Base-by-base conservation (phyloP, 805 yeast species). In the Spencermartinsiella europaea region DNA sequence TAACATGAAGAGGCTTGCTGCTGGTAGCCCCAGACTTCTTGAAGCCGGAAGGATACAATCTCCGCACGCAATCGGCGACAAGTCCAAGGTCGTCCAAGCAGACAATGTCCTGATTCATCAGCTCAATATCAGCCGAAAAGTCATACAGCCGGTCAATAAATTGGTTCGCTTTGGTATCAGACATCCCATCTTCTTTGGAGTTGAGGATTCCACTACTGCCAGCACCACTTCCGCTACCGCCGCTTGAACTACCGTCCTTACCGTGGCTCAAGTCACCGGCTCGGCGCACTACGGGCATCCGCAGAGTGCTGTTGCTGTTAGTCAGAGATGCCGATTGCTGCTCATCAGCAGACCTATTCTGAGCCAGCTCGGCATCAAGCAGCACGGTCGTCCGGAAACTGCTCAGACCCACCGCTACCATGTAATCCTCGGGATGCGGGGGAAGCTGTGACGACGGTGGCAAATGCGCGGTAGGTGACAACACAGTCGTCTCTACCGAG, bases 201-300 rank as follows among this genome's bases (percentile, higher is more conserved):
- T n/a, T n/a, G n/a, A n/a, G n/a, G 7, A 42, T 40, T n/a, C 37
- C 44, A 16, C 31, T 47, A 12, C 38, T 17, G 20, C 46, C 49
- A 4, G 36, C 21, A 12, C 40, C 48, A 14, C 12, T 25, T 21
- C 38, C 45, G 19, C 35, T 42, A 5, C 28, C 41, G 21, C 39
- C 45, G 10, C 34, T 41, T 20, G 15, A 8, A 14, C 12, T n/a
- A 34, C 16, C 15, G 38, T 34, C 16, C 14, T 12, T 10, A 14
- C 14, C 10, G 34, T 14, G 10, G 10, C 14, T 14, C 10, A 28
- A 12, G 14, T 34, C 16, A 7, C 8, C 20, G 14, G 37, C 7
- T 15, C 20, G 37, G 20, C 20, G 16, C 16, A 34, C 19, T 8
- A 15, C 20, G 20, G 37, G 37, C 37, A 34, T 34, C 37, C n/a